Evolutionary conservation across 2,329 filamentous ascomycete species (phyloP), one percentile per base, ranked within the genome.

Genomic region (Plenodomus lindquistii): DNA sequence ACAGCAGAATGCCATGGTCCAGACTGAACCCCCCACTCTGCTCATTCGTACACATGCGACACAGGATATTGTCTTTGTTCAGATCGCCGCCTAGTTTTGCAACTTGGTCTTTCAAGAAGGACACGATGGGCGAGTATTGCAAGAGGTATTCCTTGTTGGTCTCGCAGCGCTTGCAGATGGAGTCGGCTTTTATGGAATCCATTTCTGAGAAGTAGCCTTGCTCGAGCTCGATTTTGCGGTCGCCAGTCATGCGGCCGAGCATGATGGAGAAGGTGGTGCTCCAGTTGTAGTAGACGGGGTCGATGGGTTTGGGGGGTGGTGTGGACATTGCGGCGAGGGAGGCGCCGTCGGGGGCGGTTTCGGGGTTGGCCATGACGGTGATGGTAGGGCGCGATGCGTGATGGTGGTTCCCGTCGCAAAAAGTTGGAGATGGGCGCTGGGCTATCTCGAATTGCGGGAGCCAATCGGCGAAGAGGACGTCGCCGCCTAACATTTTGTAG

Each of bases 251-350:
- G 63, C 81, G 79, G 46, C 89, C 88, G 15, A 88, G 85, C 41
- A 96, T 78, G 73, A 92, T 88, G 62, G 84, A 84, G 81, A 95
- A 97, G 78, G 91, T 88, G 77, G 89, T 96, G 70, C 87, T 82
- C 87, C 90, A 96, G 50, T 70, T 79, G 67, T 79, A 79, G 69
- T 73, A 78, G 47, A 71, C 50, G 2, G 64, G 63, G 48, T 72
- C 69, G 34, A 70, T 56, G 20, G 68, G 63, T 16, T 57, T 48
- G 11, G 61, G 48, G 19, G 50, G 57, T 9, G 59, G 57, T 31
- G 54, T 44, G 8, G 54, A 42, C 39, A 61, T 56, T 18, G 59
- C 59, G 31, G 57, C 52, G 39, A 62, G 43, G 18, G 63, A 61
- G 36, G 60, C 60, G 52, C 66, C 65, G 17, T 67, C 62, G 44